Evolutionary conservation across 2,329 filamentous ascomycete genomes (phyloP), one percentile per base, ranked within the genome.

Genomic region (Diplodia seriata): DNA sequence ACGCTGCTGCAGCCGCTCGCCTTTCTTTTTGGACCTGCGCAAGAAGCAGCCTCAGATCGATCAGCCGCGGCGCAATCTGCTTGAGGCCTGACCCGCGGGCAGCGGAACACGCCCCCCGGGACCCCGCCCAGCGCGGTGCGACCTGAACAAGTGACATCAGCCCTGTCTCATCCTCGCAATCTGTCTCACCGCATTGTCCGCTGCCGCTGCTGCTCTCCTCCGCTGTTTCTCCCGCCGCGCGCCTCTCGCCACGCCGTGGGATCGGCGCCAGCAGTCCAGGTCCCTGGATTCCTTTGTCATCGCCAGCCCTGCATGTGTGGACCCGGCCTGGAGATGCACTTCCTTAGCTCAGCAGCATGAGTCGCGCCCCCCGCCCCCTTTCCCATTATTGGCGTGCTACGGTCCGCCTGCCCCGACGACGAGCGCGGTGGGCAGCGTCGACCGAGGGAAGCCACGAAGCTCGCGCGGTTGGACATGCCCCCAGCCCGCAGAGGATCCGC

Each of bases 151-250:
- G 55, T 59, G 56, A 61, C 56, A 49, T 61, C 56, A 61, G 40
- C 56, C 40, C 56, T 61, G 56, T 61, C 56, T 61, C 56, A 61
- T 61, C 56, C 23, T 61, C 56, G 56, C 56, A 61, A 61, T 47
- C 56, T 20, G 29, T 61, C 56, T 61, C 56, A 61, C 56, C 56
- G 56, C 56, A 49, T 61, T 43, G 36, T 47, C 56, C 33, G 20
- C 55, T 57, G 20, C 56, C 33, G 20, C 55, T 57, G 20, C 55
- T 57, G 55, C 36, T 43, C 36, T 38, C 36, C 36, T 38, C 36
- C 36, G 36, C 31, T 33, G 31, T 33, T 33, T 33, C 31, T 33
- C 31, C 31, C 36, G 36, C 36, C 36, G 36, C 36, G 36, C 36
- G 11, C 36, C 36, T 38, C 36, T 47, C 40, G 40, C 40, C 40